Evolutionary conservation across 139 green algal species (phyloP).

Genomic region (Auxenochlorella pyrenoidosa): DNA sequence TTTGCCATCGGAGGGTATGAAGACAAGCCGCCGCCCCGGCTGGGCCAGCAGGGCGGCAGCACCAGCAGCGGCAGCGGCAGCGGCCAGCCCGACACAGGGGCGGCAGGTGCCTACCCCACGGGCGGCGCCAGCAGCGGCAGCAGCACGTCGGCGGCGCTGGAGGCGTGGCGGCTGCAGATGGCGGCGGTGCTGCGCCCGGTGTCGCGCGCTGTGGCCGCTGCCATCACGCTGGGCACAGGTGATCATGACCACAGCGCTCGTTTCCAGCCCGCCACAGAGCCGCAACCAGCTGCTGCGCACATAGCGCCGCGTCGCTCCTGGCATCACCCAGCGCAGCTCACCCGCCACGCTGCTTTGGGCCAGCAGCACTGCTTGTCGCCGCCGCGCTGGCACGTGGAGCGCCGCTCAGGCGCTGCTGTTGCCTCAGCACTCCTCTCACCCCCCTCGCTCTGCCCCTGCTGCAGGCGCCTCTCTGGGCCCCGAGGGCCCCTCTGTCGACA

Average conservation of each 20-base stretch:
- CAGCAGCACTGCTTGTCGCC: not conserved
- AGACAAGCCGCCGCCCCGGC: not conserved
- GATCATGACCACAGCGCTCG: not conserved
- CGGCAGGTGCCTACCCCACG: not conserved
- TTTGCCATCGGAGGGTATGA: slow-evolving; percentile 18
- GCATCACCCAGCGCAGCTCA: too few relatives aligned
- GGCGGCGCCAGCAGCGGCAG: not conserved
- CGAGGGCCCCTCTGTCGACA: slow-evolving; percentile 95
- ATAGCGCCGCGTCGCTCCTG: too few relatives aligned
- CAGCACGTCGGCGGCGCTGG: not conserved
- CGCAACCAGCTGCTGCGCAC: too few relatives aligned
- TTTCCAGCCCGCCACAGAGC: too few relatives aligned
- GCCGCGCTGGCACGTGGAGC: too few relatives aligned
- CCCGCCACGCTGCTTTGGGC: not conserved
- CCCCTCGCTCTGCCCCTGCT: slow-evolving; percentile 77
- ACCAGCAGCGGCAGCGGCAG: not conserved
- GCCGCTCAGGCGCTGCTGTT: not conserved
- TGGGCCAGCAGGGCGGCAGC: not conserved
- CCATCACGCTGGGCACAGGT: slow-evolving; percentile 33
- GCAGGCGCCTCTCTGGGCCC: slow-evolving; percentile 89
- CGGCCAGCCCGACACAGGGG: not conserved
- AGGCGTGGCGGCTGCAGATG: not conserved
- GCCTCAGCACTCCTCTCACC: not conserved
- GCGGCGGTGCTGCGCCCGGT: slow-evolving; percentile 9
- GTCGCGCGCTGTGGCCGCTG: slow-evolving; percentile 17